phyloP scores from a whole-genome alignment of 192 early-diverging fungal species.

The Linnemannia hyalina region DNA sequence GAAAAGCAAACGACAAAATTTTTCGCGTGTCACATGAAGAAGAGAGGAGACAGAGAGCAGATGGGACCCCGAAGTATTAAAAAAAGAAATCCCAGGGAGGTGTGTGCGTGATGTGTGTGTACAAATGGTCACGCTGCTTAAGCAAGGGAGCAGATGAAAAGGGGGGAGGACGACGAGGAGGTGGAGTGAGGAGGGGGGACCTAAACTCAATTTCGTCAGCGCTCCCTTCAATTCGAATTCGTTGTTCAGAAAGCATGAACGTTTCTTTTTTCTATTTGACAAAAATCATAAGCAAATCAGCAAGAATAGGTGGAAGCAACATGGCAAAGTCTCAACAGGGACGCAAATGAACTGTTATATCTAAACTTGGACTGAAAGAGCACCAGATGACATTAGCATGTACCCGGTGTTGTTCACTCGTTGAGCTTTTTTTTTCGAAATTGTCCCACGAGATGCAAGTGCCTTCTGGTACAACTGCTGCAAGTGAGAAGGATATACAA shows the following conservation, averaged over 20 bases:
- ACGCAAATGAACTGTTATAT: background rate
- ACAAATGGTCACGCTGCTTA: background rate
- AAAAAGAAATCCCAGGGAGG: background rate
- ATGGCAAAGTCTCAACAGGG: background rate
- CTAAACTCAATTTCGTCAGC: background rate
- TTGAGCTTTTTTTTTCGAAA: background rate
- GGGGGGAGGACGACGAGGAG: background rate
- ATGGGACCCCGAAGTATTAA: background rate
- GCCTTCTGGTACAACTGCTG: background rate
- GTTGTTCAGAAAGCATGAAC: background rate
- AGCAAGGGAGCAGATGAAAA: background rate
- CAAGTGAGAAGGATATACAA: background rate
- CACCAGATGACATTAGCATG: conserved; percentile 4
- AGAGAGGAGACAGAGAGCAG: background rate
- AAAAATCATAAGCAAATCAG: background rate
- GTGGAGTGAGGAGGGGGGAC: background rate
- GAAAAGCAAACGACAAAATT: background rate
- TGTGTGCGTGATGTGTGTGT: too few species aligned
- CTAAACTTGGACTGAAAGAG: background rate
- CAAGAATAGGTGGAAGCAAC: background rate
- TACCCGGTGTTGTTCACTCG: background rate
- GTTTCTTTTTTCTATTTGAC: background rate
- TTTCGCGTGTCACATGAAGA: background rate
- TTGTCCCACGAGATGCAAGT: background rate
- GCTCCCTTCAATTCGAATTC: background rate